These are phyloP conservation scores for Aspergillus spinulosporus DNA, from an alignment of 2,329 filamentous ascomycete genomes.

Conservation along the genomic window DNA sequence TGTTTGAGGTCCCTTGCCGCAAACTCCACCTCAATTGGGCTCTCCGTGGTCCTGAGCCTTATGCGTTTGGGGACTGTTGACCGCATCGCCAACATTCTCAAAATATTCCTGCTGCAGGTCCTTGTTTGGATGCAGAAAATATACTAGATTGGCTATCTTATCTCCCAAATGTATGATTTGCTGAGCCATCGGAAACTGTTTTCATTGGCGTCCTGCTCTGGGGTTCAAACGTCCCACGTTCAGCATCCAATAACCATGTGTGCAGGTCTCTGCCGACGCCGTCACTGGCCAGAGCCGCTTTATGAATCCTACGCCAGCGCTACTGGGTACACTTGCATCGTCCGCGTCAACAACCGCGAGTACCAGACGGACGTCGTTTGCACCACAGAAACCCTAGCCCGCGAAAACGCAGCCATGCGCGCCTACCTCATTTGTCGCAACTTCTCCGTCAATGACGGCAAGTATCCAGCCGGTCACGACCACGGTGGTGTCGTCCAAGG, in stretches of 20 bases:
- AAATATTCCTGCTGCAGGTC: background rate
- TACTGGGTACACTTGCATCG: slow-evolving; percentile 81
- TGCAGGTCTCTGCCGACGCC: slow-evolving; percentile 86
- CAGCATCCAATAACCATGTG: slow-evolving; percentile 39
- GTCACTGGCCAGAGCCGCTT: slow-evolving; percentile 86
- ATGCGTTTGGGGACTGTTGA: slow-evolving; percentile 1
- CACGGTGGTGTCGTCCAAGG: slow-evolving; percentile 60
- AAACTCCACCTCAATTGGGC: background rate
- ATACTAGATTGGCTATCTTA: slow-evolving; percentile 10
- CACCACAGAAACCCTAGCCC: slow-evolving; percentile 76
- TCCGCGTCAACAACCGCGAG: slow-evolving; percentile 93
- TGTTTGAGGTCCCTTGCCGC: slow-evolving; percentile 6
- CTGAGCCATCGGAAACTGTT: slow-evolving; percentile 10
- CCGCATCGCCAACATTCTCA: background rate
- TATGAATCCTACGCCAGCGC: slow-evolving; percentile 78
- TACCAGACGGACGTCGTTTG: slow-evolving; percentile 90
- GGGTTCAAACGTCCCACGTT: slow-evolving; percentile 8
- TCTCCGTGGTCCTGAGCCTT: slow-evolving; percentile 2
- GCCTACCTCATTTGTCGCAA: slow-evolving; percentile 98
- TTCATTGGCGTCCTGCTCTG: slow-evolving; percentile 8
- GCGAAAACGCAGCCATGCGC: slow-evolving; percentile 91
- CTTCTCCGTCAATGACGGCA: slow-evolving; percentile 95
- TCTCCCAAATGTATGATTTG: slow-evolving; percentile 14
- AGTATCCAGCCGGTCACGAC: slow-evolving; percentile 63
- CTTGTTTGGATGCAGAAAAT: background rate